Evolutionary conservation across 768 basidiomycete species (phyloP).

Genomic region (Tricholoma saponaceum): DNA sequence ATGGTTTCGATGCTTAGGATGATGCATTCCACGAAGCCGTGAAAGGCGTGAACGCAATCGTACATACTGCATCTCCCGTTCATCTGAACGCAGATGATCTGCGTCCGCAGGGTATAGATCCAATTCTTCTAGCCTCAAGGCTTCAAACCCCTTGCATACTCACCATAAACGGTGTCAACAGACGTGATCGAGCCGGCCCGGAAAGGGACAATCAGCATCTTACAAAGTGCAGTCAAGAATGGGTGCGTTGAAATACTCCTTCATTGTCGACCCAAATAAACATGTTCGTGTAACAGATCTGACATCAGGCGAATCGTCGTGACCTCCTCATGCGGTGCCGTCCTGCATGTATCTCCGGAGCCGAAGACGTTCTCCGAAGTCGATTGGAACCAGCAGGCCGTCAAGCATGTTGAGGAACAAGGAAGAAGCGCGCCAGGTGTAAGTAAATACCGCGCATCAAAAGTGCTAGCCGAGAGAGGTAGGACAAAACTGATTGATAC

Average conservation of each 20-base stretch:
- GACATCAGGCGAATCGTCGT: conserved; percentile 63
- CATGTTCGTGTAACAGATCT: conserved; percentile 20
- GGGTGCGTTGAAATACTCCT: conserved; percentile 27
- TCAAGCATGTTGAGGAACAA: conserved; percentile 40
- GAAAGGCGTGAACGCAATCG: conserved; percentile 68
- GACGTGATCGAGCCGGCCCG: conserved; percentile 68
- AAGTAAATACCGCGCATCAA: conserved; percentile 56
- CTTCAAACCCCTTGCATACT: background rate
- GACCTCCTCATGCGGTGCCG: conserved; percentile 57
- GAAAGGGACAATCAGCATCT: conserved; percentile 57
- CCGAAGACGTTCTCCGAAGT: conserved; percentile 38
- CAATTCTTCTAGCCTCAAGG: background rate
- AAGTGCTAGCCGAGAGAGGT: conserved; percentile 63
- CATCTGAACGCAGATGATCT: conserved; percentile 40
- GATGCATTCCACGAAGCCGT: conserved; percentile 80
- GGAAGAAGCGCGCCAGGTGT: conserved; percentile 37
- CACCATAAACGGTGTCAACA: conserved; percentile 17
- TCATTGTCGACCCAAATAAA: background rate
- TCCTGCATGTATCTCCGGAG: conserved; percentile 26
- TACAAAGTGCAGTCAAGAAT: conserved; percentile 53
- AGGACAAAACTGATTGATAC: background rate
- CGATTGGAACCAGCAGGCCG: conserved; percentile 58
- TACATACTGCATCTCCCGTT: conserved; percentile 66
- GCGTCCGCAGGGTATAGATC: background rate
- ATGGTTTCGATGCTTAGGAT: conserved; percentile 28